phyloP scores from a whole-genome alignment of 306 rosid genomes.

The Clitoria ternatea region DNA sequence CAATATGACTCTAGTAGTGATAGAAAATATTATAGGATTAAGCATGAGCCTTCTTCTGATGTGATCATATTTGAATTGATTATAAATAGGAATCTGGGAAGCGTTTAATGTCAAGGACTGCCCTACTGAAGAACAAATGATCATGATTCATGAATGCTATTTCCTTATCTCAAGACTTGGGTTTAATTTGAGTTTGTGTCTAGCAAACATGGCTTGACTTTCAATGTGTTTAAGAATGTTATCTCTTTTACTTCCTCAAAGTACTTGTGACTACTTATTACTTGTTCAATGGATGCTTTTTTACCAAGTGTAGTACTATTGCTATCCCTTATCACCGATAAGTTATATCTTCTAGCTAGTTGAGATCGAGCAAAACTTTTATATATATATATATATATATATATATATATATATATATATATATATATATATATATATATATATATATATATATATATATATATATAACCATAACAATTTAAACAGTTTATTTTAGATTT shows the following conservation, averaged over 20 bases:
- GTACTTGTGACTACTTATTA: background rate
- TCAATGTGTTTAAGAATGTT: background rate
- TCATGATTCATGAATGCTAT: slow-evolving; percentile 37
- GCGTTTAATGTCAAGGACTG: slow-evolving; percentile 61
- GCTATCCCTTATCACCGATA: background rate
- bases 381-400: no score
- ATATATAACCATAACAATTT: no score
- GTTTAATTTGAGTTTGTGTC: background rate
- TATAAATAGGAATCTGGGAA: slow-evolving; percentile 60
- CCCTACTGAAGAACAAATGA: slow-evolving; percentile 56
- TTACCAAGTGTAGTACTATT: background rate
- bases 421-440: no score
- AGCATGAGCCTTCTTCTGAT: background rate
- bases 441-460: no score
- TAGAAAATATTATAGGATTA: background rate
- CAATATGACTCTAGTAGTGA: background rate
- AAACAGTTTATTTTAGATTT: no score
- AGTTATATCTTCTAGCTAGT: background rate
- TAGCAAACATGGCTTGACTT: background rate
- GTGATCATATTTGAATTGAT: background rate
- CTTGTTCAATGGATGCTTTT: background rate
- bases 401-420: no score
- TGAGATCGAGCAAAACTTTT: no score
- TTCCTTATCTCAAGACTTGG: background rate
- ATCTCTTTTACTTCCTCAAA: background rate